A percentile compares a stretch with the other conserved stretches of the same genome.
phyloP scores from a whole-genome alignment of 257 asterid genomes.

The Solanum paucissectum region DNA sequence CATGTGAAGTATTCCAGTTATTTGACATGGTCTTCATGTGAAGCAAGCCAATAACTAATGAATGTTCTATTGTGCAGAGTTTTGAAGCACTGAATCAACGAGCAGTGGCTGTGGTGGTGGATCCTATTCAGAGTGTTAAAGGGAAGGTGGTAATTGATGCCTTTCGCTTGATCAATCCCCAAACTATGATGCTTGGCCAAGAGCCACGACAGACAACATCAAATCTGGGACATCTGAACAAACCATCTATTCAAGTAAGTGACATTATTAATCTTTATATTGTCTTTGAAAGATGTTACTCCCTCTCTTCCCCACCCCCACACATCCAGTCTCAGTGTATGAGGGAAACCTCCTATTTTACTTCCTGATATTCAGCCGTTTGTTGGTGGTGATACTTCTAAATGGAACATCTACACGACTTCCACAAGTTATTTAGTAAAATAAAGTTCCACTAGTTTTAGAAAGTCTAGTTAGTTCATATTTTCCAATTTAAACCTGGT shows the following conservation, averaged over 20 bases:
- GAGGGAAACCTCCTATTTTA: background rate
- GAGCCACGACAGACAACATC: slow-evolving; percentile 99
- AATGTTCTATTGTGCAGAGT: slow-evolving; percentile 46
- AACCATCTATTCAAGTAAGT: slow-evolving; percentile 90
- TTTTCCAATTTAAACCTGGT: background rate
- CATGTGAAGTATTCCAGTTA: background rate
- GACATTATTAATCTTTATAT: background rate
- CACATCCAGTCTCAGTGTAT: background rate
- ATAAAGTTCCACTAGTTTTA: background rate
- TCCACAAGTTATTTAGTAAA: background rate
- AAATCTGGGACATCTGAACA: slow-evolving; percentile 90
- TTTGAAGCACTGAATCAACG: slow-evolving; percentile 96
- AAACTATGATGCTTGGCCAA: slow-evolving; percentile 99
- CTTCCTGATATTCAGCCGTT: background rate
- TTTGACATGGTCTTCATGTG: background rate
- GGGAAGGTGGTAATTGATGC: slow-evolving; percentile 99
- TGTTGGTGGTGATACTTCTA: background rate
- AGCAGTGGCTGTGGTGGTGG: slow-evolving; percentile 98
- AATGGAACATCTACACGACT: background rate
- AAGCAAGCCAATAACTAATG: background rate
- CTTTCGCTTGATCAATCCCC: slow-evolving; percentile 89
- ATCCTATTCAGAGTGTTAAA: slow-evolving; percentile 97
- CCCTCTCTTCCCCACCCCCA: background rate
- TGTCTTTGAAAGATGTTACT: background rate
- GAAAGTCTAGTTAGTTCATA: background rate